Conservation (phyloP, 2,329 filamentous ascomycete species). For the Pleomassaria siparia region DNA sequence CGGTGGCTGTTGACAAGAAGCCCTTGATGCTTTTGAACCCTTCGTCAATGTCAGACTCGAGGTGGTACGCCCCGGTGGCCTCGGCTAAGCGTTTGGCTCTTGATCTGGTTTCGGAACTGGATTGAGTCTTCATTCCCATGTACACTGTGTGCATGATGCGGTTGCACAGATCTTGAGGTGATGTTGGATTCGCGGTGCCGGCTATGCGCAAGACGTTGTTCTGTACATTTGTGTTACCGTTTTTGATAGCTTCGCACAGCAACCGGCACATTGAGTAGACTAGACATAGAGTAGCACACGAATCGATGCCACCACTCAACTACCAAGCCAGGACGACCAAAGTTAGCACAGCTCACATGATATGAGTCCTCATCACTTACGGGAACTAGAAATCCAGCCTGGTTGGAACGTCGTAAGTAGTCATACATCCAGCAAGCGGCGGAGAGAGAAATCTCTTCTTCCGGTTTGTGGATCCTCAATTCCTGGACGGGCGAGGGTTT, state of each 20-base stretch:
- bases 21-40: conserved; percentile 62
- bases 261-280: conserved; percentile 58
- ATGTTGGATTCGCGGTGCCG: conserved; percentile 56
- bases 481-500: conserved; percentile 49
- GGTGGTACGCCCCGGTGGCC: conserved; percentile 71
- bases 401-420: conserved; percentile 56
- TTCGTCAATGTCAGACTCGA: conserved; percentile 72
- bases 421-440: conserved; percentile 70
- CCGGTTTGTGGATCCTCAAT: conserved; percentile 60
- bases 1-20: conserved; percentile 60
- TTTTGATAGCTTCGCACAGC: conserved; percentile 56
- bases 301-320: conserved; percentile 63
- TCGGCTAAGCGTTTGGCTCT: conserved; percentile 63
- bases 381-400: conserved; percentile 60
- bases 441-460: conserved; percentile 64
- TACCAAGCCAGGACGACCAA: too few relatives aligned
- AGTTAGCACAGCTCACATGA: too few relatives aligned
- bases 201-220: conserved; percentile 55
- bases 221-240: conserved; percentile 57
- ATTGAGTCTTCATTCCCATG: conserved; percentile 59
- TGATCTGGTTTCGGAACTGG: conserved; percentile 65
- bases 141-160: conserved; percentile 58
- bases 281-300: conserved; percentile 57
- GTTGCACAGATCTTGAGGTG: conserved; percentile 61
- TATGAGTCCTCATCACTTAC: too few relatives aligned